Base-by-base conservation (phyloP, 1,284 basidiomycete genomes). In the Papiliotrema fonsecae region DNA sequence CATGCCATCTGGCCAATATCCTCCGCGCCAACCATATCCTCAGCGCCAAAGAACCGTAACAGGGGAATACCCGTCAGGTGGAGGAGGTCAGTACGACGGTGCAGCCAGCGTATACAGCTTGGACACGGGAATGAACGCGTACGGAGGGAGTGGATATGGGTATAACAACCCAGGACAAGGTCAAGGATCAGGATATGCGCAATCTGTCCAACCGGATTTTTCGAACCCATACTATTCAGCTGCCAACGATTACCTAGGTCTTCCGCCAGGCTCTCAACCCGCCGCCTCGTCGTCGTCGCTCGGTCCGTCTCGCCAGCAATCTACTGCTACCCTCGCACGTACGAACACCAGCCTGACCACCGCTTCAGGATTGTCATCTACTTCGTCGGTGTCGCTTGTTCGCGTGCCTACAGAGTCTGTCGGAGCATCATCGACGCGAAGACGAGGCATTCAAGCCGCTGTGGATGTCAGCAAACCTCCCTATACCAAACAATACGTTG, bases 401-500 rank as follows among this genome's bases (percentile, higher is more conserved):
- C 64, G 67, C 21, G 64, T 61, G n/a, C 57, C 64, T 11, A 68
- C 65, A 22, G 75, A 78, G 40, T 79, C 79, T 11, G 80, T 82
- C n/a, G 74, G 73, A 3, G 72, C 74, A 1, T 66, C 62, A 2
- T 72, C 71, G 2, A 70, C 72, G 0, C 62, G 66, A 78, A 83
- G 72, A 30, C 59, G 72, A 27, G 72, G 73, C 6, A 78, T 79
- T 42, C 85, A 85, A 68, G 73, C 67, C 18, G 85, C 90, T 4
- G 83, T 92, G 46, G 90, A 93, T 67, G 78, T 91, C 45, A 84
- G 80, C 51, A 84, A 88, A 6, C 89, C 89, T 21, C 90, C 90
- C 1, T 92, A 84, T 73, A 97, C 92, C 35, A 97, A 96, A 69
- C 87, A 91, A 64, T 97, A 94, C 67, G 93, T 99, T 57, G 92